phyloP scores from a whole-genome alignment of 2,329 filamentous ascomycete species.

The Neofusicoccum kwambonambiense region DNA sequence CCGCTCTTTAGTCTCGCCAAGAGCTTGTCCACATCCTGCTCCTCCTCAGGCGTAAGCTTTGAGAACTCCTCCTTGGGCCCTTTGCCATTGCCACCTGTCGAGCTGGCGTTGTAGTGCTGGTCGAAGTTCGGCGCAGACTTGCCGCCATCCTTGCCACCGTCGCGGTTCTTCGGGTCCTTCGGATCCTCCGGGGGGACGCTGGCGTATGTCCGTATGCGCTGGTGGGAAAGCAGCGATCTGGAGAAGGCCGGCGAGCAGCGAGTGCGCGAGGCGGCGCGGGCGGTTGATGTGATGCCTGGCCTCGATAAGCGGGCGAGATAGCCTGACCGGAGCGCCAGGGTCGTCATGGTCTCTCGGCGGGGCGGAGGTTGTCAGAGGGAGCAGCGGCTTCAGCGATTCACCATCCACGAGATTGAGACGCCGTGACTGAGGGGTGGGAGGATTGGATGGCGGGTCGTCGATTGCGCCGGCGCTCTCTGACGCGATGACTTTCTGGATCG shows the following conservation, averaged over 20 bases:
- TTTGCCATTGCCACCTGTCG: conserved; percentile 31
- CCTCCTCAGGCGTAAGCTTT: conserved; percentile 55
- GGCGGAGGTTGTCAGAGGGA: conserved; percentile 17
- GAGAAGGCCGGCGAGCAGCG: conserved; percentile 40
- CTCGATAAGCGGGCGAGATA: conserved; percentile 63
- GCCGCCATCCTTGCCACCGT: conserved; percentile 24
- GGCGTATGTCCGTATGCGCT: conserved; percentile 44
- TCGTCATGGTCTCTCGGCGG: conserved; percentile 57
- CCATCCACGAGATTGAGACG: conserved; percentile 12
- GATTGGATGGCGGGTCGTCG: conserved; percentile 6
- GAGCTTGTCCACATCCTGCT: conserved; percentile 57
- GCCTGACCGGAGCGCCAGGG: conserved; percentile 65
- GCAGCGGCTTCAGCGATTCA: conserved; percentile 5
- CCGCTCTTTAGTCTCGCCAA: conserved; percentile 57
- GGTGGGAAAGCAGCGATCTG: conserved; percentile 44
- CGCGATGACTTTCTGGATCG: conserved; percentile 17
- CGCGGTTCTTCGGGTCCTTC: conserved; percentile 20
- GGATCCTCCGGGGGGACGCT: conserved; percentile 35
- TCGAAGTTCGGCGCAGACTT: conserved; percentile 26
- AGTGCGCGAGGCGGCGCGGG: conserved; percentile 31
- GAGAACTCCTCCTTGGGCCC: conserved; percentile 30
- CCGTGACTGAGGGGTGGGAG: background rate
- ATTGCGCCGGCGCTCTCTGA: conserved; percentile 7
- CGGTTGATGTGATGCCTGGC: conserved; percentile 50
- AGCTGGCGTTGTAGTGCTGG: conserved; percentile 25